A percentile compares a stretch with the other conserved stretches of the same genome.
phyloP scores from a whole-genome alignment of 192 early-diverging fungal genomes.

The Chytriomyces sp. region DNA sequence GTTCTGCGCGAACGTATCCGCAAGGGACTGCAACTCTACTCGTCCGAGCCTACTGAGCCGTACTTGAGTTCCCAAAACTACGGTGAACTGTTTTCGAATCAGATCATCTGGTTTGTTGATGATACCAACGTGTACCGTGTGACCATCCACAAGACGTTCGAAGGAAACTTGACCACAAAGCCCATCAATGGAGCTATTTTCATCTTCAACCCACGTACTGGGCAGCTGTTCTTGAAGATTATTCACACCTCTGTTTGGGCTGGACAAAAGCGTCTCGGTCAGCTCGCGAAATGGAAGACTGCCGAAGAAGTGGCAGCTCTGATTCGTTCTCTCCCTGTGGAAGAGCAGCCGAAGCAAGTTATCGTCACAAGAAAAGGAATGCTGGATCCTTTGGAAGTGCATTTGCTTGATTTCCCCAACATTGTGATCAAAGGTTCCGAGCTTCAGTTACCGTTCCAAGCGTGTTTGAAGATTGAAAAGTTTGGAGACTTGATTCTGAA shows the following conservation, averaged over 20 bases:
- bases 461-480: constrained; percentile 97
- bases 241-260: constrained; percentile 99
- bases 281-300: constrained; percentile 99
- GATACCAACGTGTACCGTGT: constrained; percentile 99
- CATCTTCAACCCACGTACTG: constrained; percentile 98
- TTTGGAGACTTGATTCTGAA: constrained; percentile 98
- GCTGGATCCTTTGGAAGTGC: constrained; percentile 98
- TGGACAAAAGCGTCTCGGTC: constrained; percentile 98
- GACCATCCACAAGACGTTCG: constrained; percentile 99
- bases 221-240: constrained; percentile 98
- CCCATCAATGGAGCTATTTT: constrained; percentile 99
- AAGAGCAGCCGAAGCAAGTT: constrained; percentile 99
- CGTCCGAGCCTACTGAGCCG: constrained; percentile 97
- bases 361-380: constrained; percentile 99
- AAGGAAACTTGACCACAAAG: constrained; percentile 99
- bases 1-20: constrained; percentile 97
- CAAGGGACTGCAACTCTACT: constrained; percentile 98
- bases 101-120: constrained; percentile 99
- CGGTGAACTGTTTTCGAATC: constrained; percentile 95
- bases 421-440: constrained; percentile 98
- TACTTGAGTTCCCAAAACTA: constrained; percentile 90
- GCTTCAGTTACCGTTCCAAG: constrained; percentile 97
- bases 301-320: constrained; percentile 99
- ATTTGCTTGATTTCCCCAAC: constrained; percentile 97
- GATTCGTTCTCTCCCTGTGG: constrained; percentile 96